Conservation (phyloP, 306 rosid species). For the Vicia faba region DNA sequence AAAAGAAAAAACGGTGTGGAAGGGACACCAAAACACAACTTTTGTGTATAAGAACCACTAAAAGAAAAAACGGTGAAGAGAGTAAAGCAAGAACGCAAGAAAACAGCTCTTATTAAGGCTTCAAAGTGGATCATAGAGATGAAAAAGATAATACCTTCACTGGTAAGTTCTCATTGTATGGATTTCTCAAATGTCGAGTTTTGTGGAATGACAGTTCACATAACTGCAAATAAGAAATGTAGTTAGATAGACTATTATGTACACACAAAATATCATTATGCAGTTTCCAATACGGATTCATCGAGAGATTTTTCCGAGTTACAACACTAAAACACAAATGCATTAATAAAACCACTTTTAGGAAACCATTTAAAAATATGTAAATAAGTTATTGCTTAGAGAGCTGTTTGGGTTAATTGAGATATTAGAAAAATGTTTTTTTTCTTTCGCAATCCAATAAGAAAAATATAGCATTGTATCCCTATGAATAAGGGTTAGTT, state of each 20-base stretch:
- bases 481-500: too few species aligned
- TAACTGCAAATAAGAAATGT: conserved; percentile 65
- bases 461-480: neutral
- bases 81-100: conserved; percentile 22
- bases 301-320: conserved; percentile 19
- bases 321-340: neutral
- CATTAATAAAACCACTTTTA: conserved; percentile 15
- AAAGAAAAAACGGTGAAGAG: neutral
- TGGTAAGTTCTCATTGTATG: conserved; percentile 96
- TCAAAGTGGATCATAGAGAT: conserved; percentile 26
- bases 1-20: neutral
- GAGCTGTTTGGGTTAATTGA: neutral
- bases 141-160: conserved; percentile 74
- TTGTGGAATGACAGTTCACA: conserved; percentile 98
- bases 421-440: neutral
- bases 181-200: conserved; percentile 97
- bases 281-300: conserved; percentile 11
- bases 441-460: conserved; percentile 3
- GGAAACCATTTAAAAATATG: conserved; percentile 8
- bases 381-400: neutral
- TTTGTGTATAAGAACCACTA: conserved; percentile 8
- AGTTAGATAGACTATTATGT: conserved; percentile 42
- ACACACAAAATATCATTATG: conserved; percentile 5
- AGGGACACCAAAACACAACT: conserved; percentile 16
- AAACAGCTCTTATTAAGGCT: conserved; percentile 32